phyloP scores from a whole-genome alignment of 805 yeast genomes.

The Diddensiella caesifluorescens region DNA sequence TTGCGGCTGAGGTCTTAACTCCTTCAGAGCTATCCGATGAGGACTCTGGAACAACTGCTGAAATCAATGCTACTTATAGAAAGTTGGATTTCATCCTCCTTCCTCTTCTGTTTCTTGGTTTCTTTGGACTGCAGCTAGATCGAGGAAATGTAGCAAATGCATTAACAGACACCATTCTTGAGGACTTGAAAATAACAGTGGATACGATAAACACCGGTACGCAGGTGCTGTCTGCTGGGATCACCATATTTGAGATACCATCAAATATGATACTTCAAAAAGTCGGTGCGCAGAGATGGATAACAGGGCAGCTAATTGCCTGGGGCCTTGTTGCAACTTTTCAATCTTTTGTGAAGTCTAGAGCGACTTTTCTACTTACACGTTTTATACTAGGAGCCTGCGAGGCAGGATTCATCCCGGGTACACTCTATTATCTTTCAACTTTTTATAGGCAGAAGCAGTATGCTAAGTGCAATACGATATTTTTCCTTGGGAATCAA shows the following conservation, averaged over 20 bases:
- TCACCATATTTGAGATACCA: constrained; percentile 33
- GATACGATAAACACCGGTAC: constrained; percentile 14
- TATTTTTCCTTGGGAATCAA: constrained; percentile 43
- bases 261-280: constrained; percentile 30
- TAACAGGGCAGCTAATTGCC: constrained; percentile 22
- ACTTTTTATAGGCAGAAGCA: constrained; percentile 38
- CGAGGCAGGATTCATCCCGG: constrained; percentile 40
- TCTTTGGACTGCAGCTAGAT: constrained; percentile 35
- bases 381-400: constrained; percentile 34
- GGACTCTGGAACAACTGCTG: background rate
- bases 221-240: constrained; percentile 28
- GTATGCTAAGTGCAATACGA: constrained; percentile 35
- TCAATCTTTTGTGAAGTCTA: constrained; percentile 29
- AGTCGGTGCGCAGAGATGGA: constrained; percentile 44
- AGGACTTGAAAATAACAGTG: constrained; percentile 7
- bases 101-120: constrained; percentile 12
- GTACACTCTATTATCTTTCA: constrained; percentile 33
- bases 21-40: constrained; percentile 2
- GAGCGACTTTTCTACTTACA: constrained; percentile 36
- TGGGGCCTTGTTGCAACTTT: constrained; percentile 35
- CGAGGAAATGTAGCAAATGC: constrained; percentile 59
- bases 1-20: background rate
- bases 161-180: constrained; percentile 9
- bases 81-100: constrained; percentile 12
- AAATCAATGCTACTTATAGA: constrained; percentile 5